Percentiles rank a stretch among this genome's conserved stretches.
Conservation (phyloP, 2,329 filamentous ascomycete species). For the Hysterium pulicare region DNA sequence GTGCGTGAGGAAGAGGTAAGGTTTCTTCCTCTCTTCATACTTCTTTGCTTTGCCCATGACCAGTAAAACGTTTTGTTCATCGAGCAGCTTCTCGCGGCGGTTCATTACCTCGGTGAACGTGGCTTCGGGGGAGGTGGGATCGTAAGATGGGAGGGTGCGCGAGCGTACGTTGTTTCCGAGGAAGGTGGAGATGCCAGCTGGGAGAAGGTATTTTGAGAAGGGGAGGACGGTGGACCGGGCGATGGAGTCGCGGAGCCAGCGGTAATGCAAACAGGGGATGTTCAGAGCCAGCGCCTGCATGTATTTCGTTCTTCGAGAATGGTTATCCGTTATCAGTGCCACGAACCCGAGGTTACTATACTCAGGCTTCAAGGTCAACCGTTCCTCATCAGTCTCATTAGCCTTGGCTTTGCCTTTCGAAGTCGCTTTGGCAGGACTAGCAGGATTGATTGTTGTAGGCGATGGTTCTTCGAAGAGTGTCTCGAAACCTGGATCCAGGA, state of each 20-base stretch:
- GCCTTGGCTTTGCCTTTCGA: constrained; percentile 11
- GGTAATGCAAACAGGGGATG: constrained; percentile 76
- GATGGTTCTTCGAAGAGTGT: constrained; percentile 63
- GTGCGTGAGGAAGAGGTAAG: constrained; percentile 76
- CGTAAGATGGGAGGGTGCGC: constrained; percentile 60
- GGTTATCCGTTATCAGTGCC: constrained; percentile 78
- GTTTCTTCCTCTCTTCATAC: constrained; percentile 62
- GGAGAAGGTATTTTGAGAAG: constrained; percentile 80
- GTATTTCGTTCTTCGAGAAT: constrained; percentile 86
- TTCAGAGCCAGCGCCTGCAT: constrained; percentile 91
- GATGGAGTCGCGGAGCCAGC: constrained; percentile 76
- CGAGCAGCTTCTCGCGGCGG: constrained; percentile 59
- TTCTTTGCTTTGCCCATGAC: constrained; percentile 63
- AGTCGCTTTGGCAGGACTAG: constrained; percentile 1
- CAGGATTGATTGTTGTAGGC: constrained; percentile 3
- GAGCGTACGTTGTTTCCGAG: constrained; percentile 76
- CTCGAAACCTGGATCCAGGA: constrained; percentile 75
- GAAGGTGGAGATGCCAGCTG: constrained; percentile 74
- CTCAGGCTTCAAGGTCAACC: constrained; percentile 53
- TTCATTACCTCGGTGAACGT: constrained; percentile 26
- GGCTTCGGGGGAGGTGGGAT: constrained; percentile 52
- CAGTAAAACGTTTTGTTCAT: constrained; percentile 65
- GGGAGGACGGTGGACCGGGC: constrained; percentile 59
- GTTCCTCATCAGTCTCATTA: constrained; percentile 14
- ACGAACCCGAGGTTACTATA: constrained; percentile 67